These are phyloP conservation scores for Hypoxylon fuscum DNA, from an alignment of 495 filamentous ascomycete species.

Conservation along the genomic window DNA sequence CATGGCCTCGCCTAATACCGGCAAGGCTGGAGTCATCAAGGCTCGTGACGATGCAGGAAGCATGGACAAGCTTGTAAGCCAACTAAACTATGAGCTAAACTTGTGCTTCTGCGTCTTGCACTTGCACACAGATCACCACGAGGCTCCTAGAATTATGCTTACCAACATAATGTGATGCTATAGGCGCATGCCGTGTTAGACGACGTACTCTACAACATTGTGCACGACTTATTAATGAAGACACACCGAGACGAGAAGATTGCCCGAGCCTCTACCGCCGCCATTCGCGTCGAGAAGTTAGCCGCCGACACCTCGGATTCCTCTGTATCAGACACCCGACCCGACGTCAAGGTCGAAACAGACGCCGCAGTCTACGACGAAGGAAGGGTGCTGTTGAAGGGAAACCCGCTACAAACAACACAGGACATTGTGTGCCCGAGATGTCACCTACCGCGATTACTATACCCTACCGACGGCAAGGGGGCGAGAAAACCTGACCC, in stretches of 20 bases:
- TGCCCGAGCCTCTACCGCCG: slow-evolving; percentile 75
- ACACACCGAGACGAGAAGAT: slow-evolving; percentile 79
- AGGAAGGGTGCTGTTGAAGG: slow-evolving; percentile 75
- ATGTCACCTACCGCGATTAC: slow-evolving; percentile 70
- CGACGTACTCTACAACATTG: slow-evolving; percentile 75
- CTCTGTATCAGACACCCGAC: slow-evolving; percentile 50
- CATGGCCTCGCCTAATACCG: slow-evolving; percentile 53
- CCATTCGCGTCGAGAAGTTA: slow-evolving; percentile 73
- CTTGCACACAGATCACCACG: slow-evolving; percentile 6
- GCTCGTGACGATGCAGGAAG: slow-evolving; percentile 50
- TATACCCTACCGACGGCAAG: slow-evolving; percentile 70
- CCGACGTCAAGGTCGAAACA: slow-evolving; percentile 69
- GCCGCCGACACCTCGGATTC: slow-evolving; percentile 63
- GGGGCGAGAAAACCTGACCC: slow-evolving; percentile 68
- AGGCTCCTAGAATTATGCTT: slow-evolving; percentile 14
- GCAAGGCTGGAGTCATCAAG: slow-evolving; percentile 60
- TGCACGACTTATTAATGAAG: slow-evolving; percentile 74
- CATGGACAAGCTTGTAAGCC: slow-evolving; percentile 59
- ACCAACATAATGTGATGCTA: slow-evolving; percentile 25
- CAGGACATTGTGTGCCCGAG: slow-evolving; percentile 74
- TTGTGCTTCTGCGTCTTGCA: slow-evolving; percentile 14
- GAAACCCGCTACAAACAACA: slow-evolving; percentile 77
- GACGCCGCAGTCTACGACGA: slow-evolving; percentile 76
- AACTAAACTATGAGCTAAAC: slow-evolving; percentile 7
- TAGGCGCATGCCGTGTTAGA: slow-evolving; percentile 68